Evolutionary conservation across 495 filamentous ascomycete species (phyloP), one percentile per base, ranked within the genome.

Genomic region (Daldinia childiae): DNA sequence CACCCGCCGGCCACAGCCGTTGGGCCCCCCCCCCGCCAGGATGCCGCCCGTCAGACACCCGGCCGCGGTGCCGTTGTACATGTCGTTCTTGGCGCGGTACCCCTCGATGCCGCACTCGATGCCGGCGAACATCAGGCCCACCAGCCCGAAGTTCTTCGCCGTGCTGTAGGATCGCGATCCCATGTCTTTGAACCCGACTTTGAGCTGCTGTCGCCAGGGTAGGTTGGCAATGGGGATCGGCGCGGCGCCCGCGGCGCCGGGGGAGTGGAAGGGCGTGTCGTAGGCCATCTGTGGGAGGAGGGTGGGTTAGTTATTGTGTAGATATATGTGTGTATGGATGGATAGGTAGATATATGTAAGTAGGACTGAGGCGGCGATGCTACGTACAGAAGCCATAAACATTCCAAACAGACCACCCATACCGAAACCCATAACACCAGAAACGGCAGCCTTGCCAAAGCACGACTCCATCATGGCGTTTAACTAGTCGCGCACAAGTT

Each of bases 91-190:
- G 2, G 95, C 95, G 9, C 95, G 86, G 65, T 91, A 85, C 0
- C 93, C 94, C 78, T 98, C 96, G 68, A 99, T 94, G 59, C 91
- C 93, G 82, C 95, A 99, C 82, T 99, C 95, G 12, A 94, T 97
- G 24, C 95, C 96, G 15, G 88, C 84, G 82, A 95, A 99, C 8
- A 98, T 86, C 0, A 93, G 91, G 56, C 95, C 95, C 50, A 99
- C 90, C 50, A 91, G 87, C 27, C 92, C 96, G 81, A 99, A 99
- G 80, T 97, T 98, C 83, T 96, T 96, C 17, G 94, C 95, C 6
- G 90, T 92, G 74, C 90, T 91, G 81, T 84, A 95, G 15, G 92
- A 92, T 11, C 94, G 89, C 48, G 85, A 72, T 54, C 94, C 94
- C 93, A 98, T 98, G 79, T 99, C 95, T 73, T 90, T 92, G 84